A percentile compares a stretch with the other conserved stretches of the same genome.
phyloP scores from a whole-genome alignment of 2,329 filamentous ascomycete genomes.

The Aphanocladium album region DNA sequence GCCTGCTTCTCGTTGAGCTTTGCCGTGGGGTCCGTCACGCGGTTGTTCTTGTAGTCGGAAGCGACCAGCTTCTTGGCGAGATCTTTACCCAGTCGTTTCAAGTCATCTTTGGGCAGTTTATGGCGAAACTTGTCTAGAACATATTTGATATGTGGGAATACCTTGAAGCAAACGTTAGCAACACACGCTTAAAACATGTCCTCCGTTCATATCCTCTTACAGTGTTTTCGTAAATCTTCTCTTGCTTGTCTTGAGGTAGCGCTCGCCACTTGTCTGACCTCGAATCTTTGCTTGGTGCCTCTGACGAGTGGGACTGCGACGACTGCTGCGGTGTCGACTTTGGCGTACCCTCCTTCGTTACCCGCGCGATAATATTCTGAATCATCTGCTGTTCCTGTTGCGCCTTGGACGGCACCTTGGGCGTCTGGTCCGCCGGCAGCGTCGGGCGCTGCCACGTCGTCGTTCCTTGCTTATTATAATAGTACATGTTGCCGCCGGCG shows the following conservation, averaged over 20 bases:
- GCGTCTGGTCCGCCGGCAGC: constrained; percentile 55
- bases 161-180: constrained; percentile 39
- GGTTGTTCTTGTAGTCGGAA: constrained; percentile 84
- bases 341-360: constrained; percentile 62
- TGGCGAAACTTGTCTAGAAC: constrained; percentile 83
- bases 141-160: constrained; percentile 79
- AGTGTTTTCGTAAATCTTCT: constrained; percentile 91
- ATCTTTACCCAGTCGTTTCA: constrained; percentile 59
- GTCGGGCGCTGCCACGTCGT: constrained; percentile 81
- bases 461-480: constrained; percentile 71
- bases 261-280: constrained; percentile 68
- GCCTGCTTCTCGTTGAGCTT: constrained; percentile 69
- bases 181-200: background rate
- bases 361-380: constrained; percentile 79
- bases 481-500: constrained; percentile 69
- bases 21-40: constrained; percentile 75
- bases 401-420: constrained; percentile 60
- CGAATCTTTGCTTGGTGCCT: constrained; percentile 50
- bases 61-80: constrained; percentile 84
- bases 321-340: constrained; percentile 36
- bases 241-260: constrained; percentile 75
- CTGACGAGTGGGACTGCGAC: constrained; percentile 54
- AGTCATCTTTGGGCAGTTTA: constrained; percentile 75
- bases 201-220: constrained; percentile 45
- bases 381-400: constrained; percentile 64